Evolutionary conservation across 179 eudicot genomes (phyloP).

Genomic region (Spinacia oleracea): DNA sequence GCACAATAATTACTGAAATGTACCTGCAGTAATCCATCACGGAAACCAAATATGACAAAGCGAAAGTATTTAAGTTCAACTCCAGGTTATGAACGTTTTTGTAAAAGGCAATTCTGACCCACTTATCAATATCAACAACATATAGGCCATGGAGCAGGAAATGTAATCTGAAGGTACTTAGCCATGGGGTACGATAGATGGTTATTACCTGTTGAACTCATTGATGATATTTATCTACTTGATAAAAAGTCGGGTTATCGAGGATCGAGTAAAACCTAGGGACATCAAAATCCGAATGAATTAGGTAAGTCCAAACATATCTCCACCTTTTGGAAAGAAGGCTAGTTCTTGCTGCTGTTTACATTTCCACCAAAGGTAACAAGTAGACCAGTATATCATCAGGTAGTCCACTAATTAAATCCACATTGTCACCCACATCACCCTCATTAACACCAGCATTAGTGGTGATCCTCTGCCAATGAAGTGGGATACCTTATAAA

Average conservation of each 20-base stretch:
- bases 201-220: not conserved
- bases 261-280: not conserved
- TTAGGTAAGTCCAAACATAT: not conserved
- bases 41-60: too few species aligned
- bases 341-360: not conserved
- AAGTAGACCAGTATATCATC: not conserved
- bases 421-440: not conserved
- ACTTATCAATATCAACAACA: not conserved
- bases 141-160: not conserved
- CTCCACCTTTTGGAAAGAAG: constrained; percentile 9
- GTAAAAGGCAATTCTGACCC: not conserved
- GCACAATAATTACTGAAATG: too few species aligned
- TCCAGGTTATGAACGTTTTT: not conserved
- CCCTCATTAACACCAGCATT: not conserved
- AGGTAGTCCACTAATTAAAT: not conserved
- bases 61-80: too few species aligned
- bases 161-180: not conserved
- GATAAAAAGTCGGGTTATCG: too few species aligned
- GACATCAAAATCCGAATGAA: not conserved
- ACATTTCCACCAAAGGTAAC: constrained; percentile 5
- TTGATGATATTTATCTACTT: not conserved
- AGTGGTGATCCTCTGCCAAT: too few species aligned
- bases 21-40: too few species aligned
- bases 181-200: not conserved
- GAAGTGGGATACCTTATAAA: too few species aligned